Evolutionary conservation across 208 protist genomes (phyloP).

Genomic region (Trypanosoma boissoni): DNA sequence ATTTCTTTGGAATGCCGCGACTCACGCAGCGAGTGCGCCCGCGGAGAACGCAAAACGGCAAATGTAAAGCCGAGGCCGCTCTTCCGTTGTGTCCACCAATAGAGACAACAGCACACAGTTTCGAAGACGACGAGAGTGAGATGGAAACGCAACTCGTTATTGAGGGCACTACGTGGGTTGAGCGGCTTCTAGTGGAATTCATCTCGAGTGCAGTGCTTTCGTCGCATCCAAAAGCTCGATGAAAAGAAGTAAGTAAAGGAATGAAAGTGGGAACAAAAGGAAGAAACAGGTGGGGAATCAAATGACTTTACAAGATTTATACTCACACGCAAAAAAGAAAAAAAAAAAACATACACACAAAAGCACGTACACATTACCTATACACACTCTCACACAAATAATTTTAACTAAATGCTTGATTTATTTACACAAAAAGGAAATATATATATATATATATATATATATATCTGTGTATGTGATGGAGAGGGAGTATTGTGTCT

Average conservation of each 20-base stretch:
- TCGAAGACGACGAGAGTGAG: no score
- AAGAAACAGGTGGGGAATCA: background rate
- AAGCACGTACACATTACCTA: no score
- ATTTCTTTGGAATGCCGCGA: conserved; percentile 1
- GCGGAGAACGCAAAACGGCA: background rate
- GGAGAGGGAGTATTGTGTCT: background rate
- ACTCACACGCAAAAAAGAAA: no score
- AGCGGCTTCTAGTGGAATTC: conserved; percentile 42
- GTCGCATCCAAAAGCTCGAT: background rate
- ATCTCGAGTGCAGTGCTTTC: conserved; percentile 28
- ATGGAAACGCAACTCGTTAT: conserved; percentile 22
- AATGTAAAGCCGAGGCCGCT: background rate
- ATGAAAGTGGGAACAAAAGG: no score
- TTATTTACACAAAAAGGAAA: no score
- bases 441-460: conserved; percentile 2
- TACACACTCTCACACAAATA: no score
- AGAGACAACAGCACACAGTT: conserved; percentile 1
- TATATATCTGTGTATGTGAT: background rate
- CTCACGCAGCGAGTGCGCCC: conserved; percentile 5
- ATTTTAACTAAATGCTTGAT: no score
- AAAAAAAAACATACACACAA: no score
- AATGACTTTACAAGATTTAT: background rate
- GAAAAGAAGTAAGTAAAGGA: background rate
- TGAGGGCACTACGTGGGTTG: conserved; percentile 46
- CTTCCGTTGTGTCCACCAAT: background rate